Percentiles rank a stretch among this genome's conserved stretches.
phyloP scores from a whole-genome alignment of 495 filamentous ascomycete species.

The Patellaria atrata region DNA sequence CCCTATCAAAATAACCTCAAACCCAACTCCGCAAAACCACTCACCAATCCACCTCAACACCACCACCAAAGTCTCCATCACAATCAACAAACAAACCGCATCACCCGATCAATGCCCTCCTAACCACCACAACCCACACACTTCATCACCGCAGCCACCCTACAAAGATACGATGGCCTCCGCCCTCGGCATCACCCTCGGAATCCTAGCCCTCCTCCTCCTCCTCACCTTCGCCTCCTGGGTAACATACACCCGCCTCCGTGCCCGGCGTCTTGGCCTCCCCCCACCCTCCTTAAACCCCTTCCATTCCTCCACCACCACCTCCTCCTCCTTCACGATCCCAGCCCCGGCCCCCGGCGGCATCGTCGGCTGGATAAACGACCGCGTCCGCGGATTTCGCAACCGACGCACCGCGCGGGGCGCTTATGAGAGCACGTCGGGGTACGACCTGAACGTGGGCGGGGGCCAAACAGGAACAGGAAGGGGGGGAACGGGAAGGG shows the following conservation, averaged over 20 bases:
- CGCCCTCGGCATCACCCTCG: slow-evolving; percentile 30
- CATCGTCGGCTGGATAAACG: slow-evolving; percentile 42
- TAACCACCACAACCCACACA: slow-evolving; percentile 1
- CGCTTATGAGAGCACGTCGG: slow-evolving; percentile 43
- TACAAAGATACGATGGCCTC: slow-evolving; percentile 7
- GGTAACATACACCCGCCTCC: slow-evolving; percentile 36
- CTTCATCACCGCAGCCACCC: background rate
- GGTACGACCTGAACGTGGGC: slow-evolving; percentile 29
- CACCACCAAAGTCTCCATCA: slow-evolving; percentile 1
- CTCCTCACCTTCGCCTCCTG: slow-evolving; percentile 28
- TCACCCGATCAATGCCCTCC: slow-evolving; percentile 1
- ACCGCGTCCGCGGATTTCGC: slow-evolving; percentile 37
- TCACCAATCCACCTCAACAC: background rate
- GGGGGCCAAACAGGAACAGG: slow-evolving; percentile 4
- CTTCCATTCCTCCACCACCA: slow-evolving; percentile 41
- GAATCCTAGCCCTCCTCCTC: slow-evolving; percentile 39
- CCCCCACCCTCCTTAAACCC: slow-evolving; percentile 46
- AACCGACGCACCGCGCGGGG: slow-evolving; percentile 39
- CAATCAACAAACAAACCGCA: slow-evolving; percentile 3
- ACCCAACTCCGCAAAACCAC: slow-evolving; percentile 1
- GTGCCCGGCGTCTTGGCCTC: slow-evolving; percentile 48
- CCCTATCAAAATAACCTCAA: no score
- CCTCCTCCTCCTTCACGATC: slow-evolving; percentile 26
- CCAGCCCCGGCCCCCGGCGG: slow-evolving; percentile 42
- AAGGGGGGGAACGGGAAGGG: slow-evolving; percentile 9